Base-by-base conservation (phyloP, 805 yeast genomes). In the Wickerhamiella vanderwaltii region DNA sequence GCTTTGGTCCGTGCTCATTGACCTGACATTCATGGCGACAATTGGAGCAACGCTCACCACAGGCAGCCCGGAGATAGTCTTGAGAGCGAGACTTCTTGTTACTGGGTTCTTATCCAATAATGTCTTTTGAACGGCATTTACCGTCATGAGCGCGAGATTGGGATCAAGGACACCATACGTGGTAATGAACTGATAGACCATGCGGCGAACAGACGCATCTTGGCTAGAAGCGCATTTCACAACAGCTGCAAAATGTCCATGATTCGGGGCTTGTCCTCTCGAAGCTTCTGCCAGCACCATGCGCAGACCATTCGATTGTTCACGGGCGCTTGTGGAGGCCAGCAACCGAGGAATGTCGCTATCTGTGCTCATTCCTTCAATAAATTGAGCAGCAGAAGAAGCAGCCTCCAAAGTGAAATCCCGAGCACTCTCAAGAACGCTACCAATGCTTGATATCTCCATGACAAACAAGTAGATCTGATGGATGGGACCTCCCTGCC, bases 41-140 rank as follows among this genome's bases (percentile, higher is more conserved):
- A 91, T 83, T 0, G 95, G 91, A 16, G 79, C 69, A 29, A 91
- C 78, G 6, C 88, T 82, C 1, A 83, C 73, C 15, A 88, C 82
- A 35, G 76, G 69, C 44, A 91, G 78, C n/a, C 88, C 87, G 1
- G 91, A 75, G 52, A 91, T 68, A 11, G 86, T 77, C 41, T 87
- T 69, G 33, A 91, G 71, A 0, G 94, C 79, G 43, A 83, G 64
- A 2, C 87, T 72, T 48, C 97, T 66, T 13, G 70, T 65, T 9
- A 73, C 68, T 1, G 93, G 79, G 46, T 70, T 71, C 49, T 75
- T 74, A 51, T 85, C 95, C 7, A 70, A 65, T 22, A 88, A 61
- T 1, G 84, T 69, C 59, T 82, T 85, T 58, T 91, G 98, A 37
- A 91, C 81, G 1, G 96, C 82, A 59, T 91, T 91, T 49, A 91